Evolutionary conservation across 2,329 filamentous ascomycete genomes (phyloP), one percentile per base, ranked within the genome.

Genomic region (Cercospora sp.): DNA sequence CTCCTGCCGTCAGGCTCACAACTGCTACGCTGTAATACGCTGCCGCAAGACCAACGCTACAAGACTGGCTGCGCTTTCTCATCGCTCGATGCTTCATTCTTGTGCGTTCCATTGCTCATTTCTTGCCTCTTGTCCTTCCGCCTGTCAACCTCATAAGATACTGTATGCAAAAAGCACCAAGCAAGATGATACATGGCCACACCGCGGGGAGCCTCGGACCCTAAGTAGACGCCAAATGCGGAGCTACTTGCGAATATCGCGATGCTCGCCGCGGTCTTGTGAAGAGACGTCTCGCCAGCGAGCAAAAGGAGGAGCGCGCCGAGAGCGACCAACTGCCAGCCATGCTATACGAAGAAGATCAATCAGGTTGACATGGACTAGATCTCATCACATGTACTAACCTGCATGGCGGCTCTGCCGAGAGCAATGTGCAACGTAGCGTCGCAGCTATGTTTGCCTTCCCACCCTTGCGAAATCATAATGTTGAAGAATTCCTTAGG

Each of bases 131-230:
- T 28, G 23, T 28, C 48, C 23, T 53, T 13, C 48, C 48, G 48
- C 20, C 23, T 53, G 12, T 53, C 48, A 16, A 28, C 2, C 23
- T 59, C 16, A 33, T 59, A 59, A 8, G 55, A 18, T 0, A 16
- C 30, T 6, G 55, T n/a, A 59, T 59, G 55, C 28, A 33, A 23
- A 16, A 59, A 20, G 18, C 20, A 28, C 55, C 55, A 59, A 30
- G 31, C 28, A 36, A 20, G 8, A 36, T 59, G 55, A 23, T 33
- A 59, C 16, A 36, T n/a, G 5, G 30, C 55, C 30, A 36, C 30
- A 1, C 55, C 28, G 28, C n/a, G 18, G 18, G 30, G 18, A 1
- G 30, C 28, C 4, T n/a, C 55, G n/a, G 31, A n/a, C 23, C 28
- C 28, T 3, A 59, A n/a, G 18, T 20, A 59, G 5, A 36, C 31